Percentiles rank a stretch among this genome's conserved stretches.
Conservation (phyloP, 2,329 filamentous ascomycete genomes). For the Hypoxylon sp. region DNA sequence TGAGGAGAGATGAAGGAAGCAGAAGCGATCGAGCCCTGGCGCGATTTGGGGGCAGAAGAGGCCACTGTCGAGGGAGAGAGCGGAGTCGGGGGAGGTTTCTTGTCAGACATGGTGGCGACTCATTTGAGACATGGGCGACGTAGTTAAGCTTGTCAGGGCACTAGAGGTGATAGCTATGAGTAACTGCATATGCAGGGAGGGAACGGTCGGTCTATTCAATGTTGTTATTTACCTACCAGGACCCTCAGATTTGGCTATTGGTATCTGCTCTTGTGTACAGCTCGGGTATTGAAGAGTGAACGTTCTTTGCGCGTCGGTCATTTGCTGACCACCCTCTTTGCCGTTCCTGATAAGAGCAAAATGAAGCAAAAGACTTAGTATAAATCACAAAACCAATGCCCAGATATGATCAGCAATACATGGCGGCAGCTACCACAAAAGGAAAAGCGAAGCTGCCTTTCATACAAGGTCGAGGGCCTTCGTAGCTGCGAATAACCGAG, state of each 20-base stretch:
- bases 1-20: constrained; percentile 65
- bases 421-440: constrained; percentile 7
- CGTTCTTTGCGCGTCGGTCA: constrained; percentile 12
- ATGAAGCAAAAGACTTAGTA: constrained; percentile 1
- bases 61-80: constrained; percentile 57
- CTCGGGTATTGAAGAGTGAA: constrained; percentile 9
- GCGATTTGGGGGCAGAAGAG: constrained; percentile 54
- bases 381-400: not conserved
- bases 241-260: not conserved
- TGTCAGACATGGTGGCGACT: constrained; percentile 52
- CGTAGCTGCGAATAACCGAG: constrained; percentile 23
- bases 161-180: constrained; percentile 18
- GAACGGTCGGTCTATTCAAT: not conserved
- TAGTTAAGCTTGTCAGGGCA: constrained; percentile 17
- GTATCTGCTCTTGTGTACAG: constrained; percentile 1
- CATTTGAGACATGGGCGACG: constrained; percentile 28
- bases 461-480: not conserved
- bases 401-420: constrained; percentile 1
- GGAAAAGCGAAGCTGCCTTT: constrained; percentile 12
- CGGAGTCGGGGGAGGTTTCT: constrained; percentile 51
- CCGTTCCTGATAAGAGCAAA: constrained; percentile 10
- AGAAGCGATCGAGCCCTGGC: constrained; percentile 59
- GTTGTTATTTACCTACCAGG: constrained; percentile 9
- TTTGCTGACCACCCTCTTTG: constrained; percentile 9
- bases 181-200: constrained; percentile 2